phyloP scores from a whole-genome alignment of 257 asterid species.

The Przewalskia tangutica region DNA sequence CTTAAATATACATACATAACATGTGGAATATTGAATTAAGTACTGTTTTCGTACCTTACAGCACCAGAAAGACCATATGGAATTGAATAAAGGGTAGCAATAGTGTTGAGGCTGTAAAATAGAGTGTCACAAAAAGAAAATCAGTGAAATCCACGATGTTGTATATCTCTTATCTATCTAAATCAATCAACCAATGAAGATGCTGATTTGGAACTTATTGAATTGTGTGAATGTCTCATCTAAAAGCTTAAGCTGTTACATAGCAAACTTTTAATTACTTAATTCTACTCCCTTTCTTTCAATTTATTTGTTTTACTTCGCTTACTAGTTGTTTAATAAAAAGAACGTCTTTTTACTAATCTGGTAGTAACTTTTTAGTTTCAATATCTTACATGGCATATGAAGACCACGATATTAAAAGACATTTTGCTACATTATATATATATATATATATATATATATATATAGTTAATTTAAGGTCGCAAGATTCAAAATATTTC shows the following conservation, averaged over 20 bases:
- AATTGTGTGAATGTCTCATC: neutral
- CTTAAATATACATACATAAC: neutral
- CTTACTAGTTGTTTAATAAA: too few relatives aligned
- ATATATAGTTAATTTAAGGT: too few relatives aligned
- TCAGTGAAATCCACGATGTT: neutral
- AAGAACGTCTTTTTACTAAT: too few relatives aligned
- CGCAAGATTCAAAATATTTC: too few relatives aligned
- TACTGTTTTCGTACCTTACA: slow-evolving; percentile 42
- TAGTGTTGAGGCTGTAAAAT: slow-evolving; percentile 37
- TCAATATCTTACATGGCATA: too few relatives aligned
- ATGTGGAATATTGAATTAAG: neutral
- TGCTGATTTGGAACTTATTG: neutral
- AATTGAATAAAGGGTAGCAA: slow-evolving; percentile 51
- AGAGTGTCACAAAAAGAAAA: neutral
- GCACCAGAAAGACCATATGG: slow-evolving; percentile 66
- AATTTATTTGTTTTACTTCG: too few relatives aligned
- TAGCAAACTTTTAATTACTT: neutral
- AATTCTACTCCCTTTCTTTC: too few relatives aligned
- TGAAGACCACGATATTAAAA: too few relatives aligned
- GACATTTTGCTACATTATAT: too few relatives aligned
- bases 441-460: too few relatives aligned
- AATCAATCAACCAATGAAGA: neutral
- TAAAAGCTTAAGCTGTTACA: neutral
- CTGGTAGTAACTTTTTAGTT: too few relatives aligned
- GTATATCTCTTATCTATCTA: neutral